A percentile compares a stretch with the other conserved stretches of the same genome.
Evolutionary conservation across 257 asterid species (phyloP).

Genomic region (Penstemon barbatus): DNA sequence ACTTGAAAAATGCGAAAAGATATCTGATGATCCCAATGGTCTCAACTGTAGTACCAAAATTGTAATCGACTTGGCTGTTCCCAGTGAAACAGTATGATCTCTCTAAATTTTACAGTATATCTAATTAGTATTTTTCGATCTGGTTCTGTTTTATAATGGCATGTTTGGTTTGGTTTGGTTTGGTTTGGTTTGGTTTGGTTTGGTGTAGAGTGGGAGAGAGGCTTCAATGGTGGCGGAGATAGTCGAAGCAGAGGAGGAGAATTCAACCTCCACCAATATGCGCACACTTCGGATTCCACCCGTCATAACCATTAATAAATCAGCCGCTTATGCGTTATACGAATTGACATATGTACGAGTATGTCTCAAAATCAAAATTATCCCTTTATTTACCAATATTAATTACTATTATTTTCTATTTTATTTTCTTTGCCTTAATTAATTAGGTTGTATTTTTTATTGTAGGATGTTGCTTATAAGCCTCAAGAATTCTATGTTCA

Average conservation of each 20-base stretch:
- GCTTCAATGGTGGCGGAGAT: constrained; percentile 94
- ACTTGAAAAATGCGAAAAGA: constrained; percentile 73
- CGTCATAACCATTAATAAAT: constrained; percentile 72
- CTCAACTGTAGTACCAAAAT: constrained; percentile 83
- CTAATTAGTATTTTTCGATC: background rate
- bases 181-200: background rate
- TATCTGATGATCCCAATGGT: constrained; percentile 43
- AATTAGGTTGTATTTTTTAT: constrained; percentile 3
- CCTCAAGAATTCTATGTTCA: constrained; percentile 81
- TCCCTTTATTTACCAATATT: background rate
- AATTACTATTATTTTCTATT: too few relatives aligned
- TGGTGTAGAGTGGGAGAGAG: constrained; percentile 79
- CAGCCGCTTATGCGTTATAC: constrained; percentile 82
- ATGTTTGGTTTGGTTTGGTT: too few relatives aligned
- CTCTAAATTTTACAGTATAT: background rate
- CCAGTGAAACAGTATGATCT: constrained; percentile 69
- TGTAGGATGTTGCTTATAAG: constrained; percentile 88
- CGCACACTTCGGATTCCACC: constrained; percentile 82
- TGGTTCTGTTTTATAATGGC: background rate
- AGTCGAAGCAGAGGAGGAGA: constrained; percentile 96
- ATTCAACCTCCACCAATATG: constrained; percentile 62
- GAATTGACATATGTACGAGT: constrained; percentile 82
- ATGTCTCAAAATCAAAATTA: constrained; percentile 28
- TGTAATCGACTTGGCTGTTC: constrained; percentile 79
- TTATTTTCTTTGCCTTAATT: too few relatives aligned